Evolutionary conservation across 2,329 filamentous ascomycete genomes (phyloP).

Genomic region (Colletotrichum phormii): DNA sequence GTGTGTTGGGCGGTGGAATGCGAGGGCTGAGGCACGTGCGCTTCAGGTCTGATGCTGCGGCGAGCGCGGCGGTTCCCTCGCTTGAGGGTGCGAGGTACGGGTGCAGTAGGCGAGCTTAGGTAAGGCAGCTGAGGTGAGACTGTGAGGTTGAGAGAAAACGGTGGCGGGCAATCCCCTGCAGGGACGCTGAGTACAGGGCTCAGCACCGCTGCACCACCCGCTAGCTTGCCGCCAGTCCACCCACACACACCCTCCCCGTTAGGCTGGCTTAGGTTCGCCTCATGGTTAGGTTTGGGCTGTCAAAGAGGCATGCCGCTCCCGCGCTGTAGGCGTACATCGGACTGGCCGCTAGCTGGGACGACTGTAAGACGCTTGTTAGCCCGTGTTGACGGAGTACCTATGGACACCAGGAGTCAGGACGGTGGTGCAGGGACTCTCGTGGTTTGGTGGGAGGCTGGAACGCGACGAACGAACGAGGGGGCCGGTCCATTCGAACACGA

Average conservation of each 20-base stretch:
- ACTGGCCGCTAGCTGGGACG: slow-evolving; percentile 31
- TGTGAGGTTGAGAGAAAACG: background rate
- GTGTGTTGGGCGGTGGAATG: background rate
- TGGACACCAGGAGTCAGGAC: too few relatives aligned
- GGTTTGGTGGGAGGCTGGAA: slow-evolving; percentile 5
- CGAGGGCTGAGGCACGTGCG: slow-evolving; percentile 21
- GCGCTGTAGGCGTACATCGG: slow-evolving; percentile 13
- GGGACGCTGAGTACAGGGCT: slow-evolving; percentile 5
- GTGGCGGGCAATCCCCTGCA: slow-evolving; percentile 11
- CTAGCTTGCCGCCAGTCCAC: background rate
- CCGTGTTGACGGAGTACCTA: too few relatives aligned
- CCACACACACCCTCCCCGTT: background rate
- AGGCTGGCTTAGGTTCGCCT: background rate
- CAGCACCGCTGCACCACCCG: background rate
- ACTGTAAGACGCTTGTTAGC: slow-evolving; percentile 1
- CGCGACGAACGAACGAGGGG: slow-evolving; percentile 9
- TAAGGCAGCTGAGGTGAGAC: background rate
- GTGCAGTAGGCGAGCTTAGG: background rate
- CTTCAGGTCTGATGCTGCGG: background rate
- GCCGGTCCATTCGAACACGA: slow-evolving; percentile 1
- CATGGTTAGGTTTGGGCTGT: slow-evolving; percentile 13
- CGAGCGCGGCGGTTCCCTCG: slow-evolving; percentile 10
- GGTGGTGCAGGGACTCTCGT: background rate
- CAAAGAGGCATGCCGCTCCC: slow-evolving; percentile 14
- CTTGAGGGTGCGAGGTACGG: background rate